Evolutionary conservation across 768 basidiomycete species (phyloP), one percentile per base, ranked within the genome.

Genomic region (Mycena leptocephala): DNA sequence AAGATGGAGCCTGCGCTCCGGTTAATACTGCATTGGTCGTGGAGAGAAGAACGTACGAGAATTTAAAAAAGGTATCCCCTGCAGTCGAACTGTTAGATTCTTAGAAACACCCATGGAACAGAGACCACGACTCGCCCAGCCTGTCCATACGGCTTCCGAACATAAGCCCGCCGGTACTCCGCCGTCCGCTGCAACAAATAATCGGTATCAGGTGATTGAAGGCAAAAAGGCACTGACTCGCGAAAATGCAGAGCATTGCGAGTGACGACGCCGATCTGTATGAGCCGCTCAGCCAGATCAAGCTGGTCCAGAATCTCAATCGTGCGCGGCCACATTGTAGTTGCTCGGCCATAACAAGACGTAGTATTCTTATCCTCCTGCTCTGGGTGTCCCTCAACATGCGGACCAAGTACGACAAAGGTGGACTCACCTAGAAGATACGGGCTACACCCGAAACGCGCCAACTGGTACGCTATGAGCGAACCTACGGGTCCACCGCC

Each of bases 1-100:
- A 53, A 80, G 64, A 61, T 80, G 79, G 7, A 80, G 70, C n/a
- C 79, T 80, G 55, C 1, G 3, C 2, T n/a, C 43, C 3, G n/a
- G 64, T 67, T 9, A 59, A 30, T n/a, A n/a, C 9, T 16, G 16
- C 33, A 14, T 16, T 30, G n/a, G 11, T 6, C 5, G 9, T 24
- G 10, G 18, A 2, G 20, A 48, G 33, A 14, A 35, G 5, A 4
- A 37, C 77, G n/a, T 32, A 79, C 79, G 79, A 69, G 70, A 78
- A 80, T 72, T 78, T 78, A 35, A 55, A 80, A 32, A 78, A 80
- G 0, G 79, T 80, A 51, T 80, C 79, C 5, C 79, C 79, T 78
- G 64, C 24, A 30, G 48, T n/a, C 14, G 2, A 32, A 39, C 6
- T 4, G 53, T 73, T n/a, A 76, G 35, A 39, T 3, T 4, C 41